Conservation (phyloP, 805 yeast species). For the Kluyveromyces siamensis region DNA sequence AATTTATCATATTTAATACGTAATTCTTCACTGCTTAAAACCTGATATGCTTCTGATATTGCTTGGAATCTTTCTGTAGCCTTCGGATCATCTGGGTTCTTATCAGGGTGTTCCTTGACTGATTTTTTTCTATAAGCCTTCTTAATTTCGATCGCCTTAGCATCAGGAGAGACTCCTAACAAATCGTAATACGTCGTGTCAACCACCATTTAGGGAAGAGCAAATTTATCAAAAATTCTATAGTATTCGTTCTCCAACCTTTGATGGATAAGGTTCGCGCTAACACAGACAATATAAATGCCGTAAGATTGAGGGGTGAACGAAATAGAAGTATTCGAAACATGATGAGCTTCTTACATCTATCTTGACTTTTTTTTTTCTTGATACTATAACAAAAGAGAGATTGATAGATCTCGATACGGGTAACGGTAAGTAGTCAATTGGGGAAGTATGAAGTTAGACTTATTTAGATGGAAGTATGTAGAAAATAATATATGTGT, state of each 20-base stretch:
- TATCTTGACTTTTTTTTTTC: no score
- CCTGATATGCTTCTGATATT: slow-evolving; percentile 69
- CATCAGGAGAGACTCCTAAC: slow-evolving; percentile 47
- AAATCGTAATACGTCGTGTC: slow-evolving; percentile 69
- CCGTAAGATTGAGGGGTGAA: background rate
- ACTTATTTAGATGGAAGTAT: background rate
- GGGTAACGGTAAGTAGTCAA: background rate
- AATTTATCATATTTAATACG: slow-evolving; percentile 63
- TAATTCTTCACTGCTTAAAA: slow-evolving; percentile 53
- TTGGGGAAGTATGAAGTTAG: no score
- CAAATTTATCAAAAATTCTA: background rate
- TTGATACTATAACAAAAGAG: background rate
- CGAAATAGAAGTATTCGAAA: no score
- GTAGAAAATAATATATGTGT: no score
- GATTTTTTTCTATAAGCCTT: slow-evolving; percentile 76
- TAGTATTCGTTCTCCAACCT: background rate
- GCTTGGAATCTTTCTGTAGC: slow-evolving; percentile 63
- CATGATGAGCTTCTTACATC: background rate
- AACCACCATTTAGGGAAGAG: slow-evolving; percentile 45
- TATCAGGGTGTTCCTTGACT: slow-evolving; percentile 70
- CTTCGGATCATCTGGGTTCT: slow-evolving; percentile 64
- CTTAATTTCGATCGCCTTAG: slow-evolving; percentile 59
- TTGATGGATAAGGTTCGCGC: background rate
- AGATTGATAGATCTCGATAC: background rate
- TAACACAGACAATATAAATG: background rate